Conservation (phyloP, 331 rosid genomes). For the Telfairia occidentalis region DNA sequence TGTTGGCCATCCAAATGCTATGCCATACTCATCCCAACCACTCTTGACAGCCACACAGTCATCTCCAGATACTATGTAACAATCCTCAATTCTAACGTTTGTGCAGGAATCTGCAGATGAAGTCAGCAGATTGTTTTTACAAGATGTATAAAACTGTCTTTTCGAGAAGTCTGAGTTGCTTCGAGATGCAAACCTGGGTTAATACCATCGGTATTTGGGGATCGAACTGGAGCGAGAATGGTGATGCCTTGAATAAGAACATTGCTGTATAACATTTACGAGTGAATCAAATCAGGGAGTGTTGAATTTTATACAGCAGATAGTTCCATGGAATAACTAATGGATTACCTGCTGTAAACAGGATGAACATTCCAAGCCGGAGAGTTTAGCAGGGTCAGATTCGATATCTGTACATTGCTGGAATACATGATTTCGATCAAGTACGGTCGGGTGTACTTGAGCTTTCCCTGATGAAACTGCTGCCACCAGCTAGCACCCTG, state of each 20-base stretch:
- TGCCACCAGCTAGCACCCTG: conserved; percentile 46
- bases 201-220: conserved; percentile 48
- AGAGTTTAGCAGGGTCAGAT: conserved; percentile 35
- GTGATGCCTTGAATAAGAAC: conserved; percentile 39
- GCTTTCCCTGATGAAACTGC: conserved; percentile 38
- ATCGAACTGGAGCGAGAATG: conserved; percentile 37
- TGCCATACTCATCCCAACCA: conserved; percentile 54
- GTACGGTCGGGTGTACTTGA: conserved; percentile 44
- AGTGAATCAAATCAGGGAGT: background rate
- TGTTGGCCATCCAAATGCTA: conserved; percentile 34
- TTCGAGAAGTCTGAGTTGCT: background rate
- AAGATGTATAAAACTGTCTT: background rate
- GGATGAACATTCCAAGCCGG: conserved; percentile 53
- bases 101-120: conserved; percentile 38
- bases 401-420: conserved; percentile 26
- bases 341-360: conserved; percentile 34
- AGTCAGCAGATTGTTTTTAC: background rate
- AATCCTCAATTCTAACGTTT: conserved; percentile 37
- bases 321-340: background rate
- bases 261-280: conserved; percentile 25
- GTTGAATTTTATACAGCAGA: background rate
- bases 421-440: conserved; percentile 40
- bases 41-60: conserved; percentile 52
- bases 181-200: conserved; percentile 32
- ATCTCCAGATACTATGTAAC: conserved; percentile 44